A percentile compares a stretch with the other conserved stretches of the same genome.
Evolutionary conservation across 2,329 filamentous ascomycete species (phyloP).

Genomic region (Clonostachys solani): DNA sequence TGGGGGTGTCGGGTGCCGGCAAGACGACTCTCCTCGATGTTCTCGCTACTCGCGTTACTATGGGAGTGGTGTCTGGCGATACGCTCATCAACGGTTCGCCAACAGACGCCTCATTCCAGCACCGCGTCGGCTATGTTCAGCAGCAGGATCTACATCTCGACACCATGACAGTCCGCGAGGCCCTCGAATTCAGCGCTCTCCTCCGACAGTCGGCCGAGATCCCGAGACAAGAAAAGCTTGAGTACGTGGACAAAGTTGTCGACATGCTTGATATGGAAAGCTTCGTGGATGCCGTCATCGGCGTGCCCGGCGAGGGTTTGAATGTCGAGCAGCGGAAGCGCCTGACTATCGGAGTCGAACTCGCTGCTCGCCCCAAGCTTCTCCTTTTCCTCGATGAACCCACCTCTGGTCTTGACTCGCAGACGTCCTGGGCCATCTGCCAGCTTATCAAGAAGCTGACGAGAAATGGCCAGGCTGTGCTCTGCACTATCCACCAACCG

Average conservation of each 20-base stretch:
- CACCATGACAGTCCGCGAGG: slow-evolving; percentile 33
- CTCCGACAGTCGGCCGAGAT: slow-evolving; percentile 34
- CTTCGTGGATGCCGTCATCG: slow-evolving; percentile 45
- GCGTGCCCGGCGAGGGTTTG: slow-evolving; percentile 27
- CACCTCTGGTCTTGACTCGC: slow-evolving; percentile 83
- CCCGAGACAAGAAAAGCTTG: slow-evolving; percentile 36
- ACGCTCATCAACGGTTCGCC: slow-evolving; percentile 62
- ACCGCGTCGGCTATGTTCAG: slow-evolving; percentile 65
- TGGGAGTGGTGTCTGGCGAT: slow-evolving; percentile 63
- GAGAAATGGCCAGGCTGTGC: slow-evolving; percentile 38
- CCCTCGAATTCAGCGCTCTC: slow-evolving; percentile 27
- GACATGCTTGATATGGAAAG: slow-evolving; percentile 46
- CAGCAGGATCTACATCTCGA: slow-evolving; percentile 47
- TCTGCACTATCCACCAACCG: slow-evolving; percentile 49
- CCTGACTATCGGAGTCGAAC: slow-evolving; percentile 89
- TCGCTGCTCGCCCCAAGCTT: slow-evolving; percentile 85
- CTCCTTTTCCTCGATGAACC: slow-evolving; percentile 92
- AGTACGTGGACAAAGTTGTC: slow-evolving; percentile 45
- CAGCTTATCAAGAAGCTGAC: slow-evolving; percentile 62
- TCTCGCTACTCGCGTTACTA: slow-evolving; percentile 61
- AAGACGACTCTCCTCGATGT: slow-evolving; percentile 62
- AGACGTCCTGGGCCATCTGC: slow-evolving; percentile 83
- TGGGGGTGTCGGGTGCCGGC: slow-evolving; percentile 40
- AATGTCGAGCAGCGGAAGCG: slow-evolving; percentile 50
- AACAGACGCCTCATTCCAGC: slow-evolving; percentile 62